Evolutionary conservation across 257 asterid genomes (phyloP).

Genomic region (Verbena officinalis): DNA sequence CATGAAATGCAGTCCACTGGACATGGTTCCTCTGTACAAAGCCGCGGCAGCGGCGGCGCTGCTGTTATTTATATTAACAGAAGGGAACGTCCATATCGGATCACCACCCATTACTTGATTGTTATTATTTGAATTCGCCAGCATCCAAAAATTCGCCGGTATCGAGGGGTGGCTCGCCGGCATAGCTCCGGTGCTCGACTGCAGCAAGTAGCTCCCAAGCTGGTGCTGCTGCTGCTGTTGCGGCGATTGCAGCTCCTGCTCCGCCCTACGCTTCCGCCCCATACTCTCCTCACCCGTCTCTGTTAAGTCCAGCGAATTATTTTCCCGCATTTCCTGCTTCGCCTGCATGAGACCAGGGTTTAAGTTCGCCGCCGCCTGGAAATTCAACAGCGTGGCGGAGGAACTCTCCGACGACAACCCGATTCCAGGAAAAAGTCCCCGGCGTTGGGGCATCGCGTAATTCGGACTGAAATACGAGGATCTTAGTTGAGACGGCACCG

Average conservation of each 20-base stretch:
- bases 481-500: conserved; percentile 86
- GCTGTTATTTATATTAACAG: conserved; percentile 49
- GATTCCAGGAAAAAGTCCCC: conserved; percentile 58
- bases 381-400: conserved; percentile 60
- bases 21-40: conserved; percentile 73
- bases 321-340: conserved; percentile 64
- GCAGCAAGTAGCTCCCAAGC: conserved; percentile 73
- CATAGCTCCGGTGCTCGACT: conserved; percentile 71
- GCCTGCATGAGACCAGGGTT: conserved; percentile 60
- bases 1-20: conserved; percentile 91
- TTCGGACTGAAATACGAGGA: conserved; percentile 70
- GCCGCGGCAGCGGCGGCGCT: conserved; percentile 56
- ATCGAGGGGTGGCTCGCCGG: conserved; percentile 69
- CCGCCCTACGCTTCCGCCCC: conserved; percentile 64
- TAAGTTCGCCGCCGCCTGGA: conserved; percentile 46
- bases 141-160: conserved; percentile 95
- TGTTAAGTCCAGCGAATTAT: conserved; percentile 45
- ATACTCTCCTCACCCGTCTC: conserved; percentile 61
- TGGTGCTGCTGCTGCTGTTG: conserved; percentile 55
- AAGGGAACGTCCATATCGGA: conserved; percentile 84
- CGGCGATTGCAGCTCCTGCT: conserved; percentile 48
- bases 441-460: conserved; percentile 57
- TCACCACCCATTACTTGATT: conserved; percentile 70
- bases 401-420: conserved; percentile 66
- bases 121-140: conserved; percentile 68